These are phyloP conservation scores for Fusarium acutatum DNA, from an alignment of 2,329 filamentous ascomycete genomes.

Conservation along the genomic window DNA sequence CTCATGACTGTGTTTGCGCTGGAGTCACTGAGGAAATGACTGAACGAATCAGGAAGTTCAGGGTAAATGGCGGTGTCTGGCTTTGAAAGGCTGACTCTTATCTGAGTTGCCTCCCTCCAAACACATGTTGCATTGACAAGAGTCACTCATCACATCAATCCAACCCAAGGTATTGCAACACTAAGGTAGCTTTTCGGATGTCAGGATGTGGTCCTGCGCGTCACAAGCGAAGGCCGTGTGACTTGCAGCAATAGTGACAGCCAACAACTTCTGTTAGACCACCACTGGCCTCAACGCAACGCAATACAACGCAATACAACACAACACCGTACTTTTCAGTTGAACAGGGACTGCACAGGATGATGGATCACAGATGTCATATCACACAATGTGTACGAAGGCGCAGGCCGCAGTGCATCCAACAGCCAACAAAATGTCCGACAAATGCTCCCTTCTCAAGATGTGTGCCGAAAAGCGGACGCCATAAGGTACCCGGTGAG, in stretches of 20 bases:
- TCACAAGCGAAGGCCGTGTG: slow-evolving; percentile 29
- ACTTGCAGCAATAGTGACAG: slow-evolving; percentile 16
- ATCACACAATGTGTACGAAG: background rate
- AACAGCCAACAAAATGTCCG: background rate
- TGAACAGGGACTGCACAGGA: background rate
- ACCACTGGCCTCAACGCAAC: background rate
- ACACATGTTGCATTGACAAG: background rate
- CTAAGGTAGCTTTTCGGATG: background rate
- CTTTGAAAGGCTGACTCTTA: background rate
- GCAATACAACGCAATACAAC: background rate
- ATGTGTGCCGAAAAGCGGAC: background rate
- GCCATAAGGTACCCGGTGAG: background rate
- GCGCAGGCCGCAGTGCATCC: background rate
- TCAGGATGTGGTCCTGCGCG: slow-evolving; percentile 15
- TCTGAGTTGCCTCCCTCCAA: background rate
- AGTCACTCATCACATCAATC: slow-evolving; percentile 1
- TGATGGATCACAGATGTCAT: background rate
- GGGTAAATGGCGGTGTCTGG: background rate
- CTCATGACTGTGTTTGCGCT: background rate
- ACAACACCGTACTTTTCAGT: slow-evolving; percentile 1
- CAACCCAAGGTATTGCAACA: background rate
- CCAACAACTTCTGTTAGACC: background rate
- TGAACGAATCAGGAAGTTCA: slow-evolving; percentile 7
- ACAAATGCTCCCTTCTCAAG: background rate
- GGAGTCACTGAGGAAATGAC: slow-evolving; percentile 7